A percentile compares a stretch with the other conserved stretches of the same genome.
phyloP scores from a whole-genome alignment of 2,329 filamentous ascomycete species.

The Fusarium sp. region DNA sequence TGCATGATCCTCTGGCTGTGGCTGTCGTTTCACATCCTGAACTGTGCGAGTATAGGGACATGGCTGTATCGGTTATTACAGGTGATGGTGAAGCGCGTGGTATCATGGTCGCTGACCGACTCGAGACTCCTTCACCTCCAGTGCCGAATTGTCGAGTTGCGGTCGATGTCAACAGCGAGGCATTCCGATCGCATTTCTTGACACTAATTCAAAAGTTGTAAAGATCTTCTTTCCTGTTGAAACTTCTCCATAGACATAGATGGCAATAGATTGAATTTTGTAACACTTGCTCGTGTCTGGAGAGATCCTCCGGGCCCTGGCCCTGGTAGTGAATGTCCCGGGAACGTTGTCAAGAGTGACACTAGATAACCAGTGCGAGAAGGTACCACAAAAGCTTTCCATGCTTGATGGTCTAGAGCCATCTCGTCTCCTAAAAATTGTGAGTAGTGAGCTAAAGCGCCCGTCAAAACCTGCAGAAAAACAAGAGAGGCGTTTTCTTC shows the following conservation, averaged over 20 bases:
- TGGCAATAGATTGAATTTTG: background rate
- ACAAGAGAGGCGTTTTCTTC: background rate
- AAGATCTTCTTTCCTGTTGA: background rate
- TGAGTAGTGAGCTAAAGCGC: too few relatives aligned
- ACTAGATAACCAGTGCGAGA: too few relatives aligned
- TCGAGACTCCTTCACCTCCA: constrained; percentile 9
- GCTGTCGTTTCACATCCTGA: constrained; percentile 14
- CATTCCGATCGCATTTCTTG: constrained; percentile 1
- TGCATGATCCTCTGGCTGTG: constrained; percentile 20
- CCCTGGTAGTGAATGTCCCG: too few relatives aligned
- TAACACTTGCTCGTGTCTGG: too few relatives aligned
- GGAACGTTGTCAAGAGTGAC: too few relatives aligned
- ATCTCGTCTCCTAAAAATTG: too few relatives aligned
- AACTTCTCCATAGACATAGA: background rate
- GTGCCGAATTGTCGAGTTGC: constrained; percentile 16
- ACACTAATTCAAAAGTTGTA: constrained; percentile 1
- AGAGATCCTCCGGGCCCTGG: too few relatives aligned
- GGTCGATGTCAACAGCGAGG: constrained; percentile 12
- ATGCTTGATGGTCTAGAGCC: too few relatives aligned
- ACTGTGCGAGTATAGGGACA: constrained; percentile 13
- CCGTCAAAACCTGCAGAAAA: too few relatives aligned
- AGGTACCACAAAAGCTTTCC: too few relatives aligned
- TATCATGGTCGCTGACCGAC: constrained; percentile 16
- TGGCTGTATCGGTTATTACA: constrained; percentile 13
- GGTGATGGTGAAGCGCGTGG: constrained; percentile 14